Percentiles rank a stretch among this genome's conserved stretches.
These are phyloP conservation scores for Lactifluus volemus DNA, from an alignment of 768 basidiomycete genomes.

Conservation along the genomic window DNA sequence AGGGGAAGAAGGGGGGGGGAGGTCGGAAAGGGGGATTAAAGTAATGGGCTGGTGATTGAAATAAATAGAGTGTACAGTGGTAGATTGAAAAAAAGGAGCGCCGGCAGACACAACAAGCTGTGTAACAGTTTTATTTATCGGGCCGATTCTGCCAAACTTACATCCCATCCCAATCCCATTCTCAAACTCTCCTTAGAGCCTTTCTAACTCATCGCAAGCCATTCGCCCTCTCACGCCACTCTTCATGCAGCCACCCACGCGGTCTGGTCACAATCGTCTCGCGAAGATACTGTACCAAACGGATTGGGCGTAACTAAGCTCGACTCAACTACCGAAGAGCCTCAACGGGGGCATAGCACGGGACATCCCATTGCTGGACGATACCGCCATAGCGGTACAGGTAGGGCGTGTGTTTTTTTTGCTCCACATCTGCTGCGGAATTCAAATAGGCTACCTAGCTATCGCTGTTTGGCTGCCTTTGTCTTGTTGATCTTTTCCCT, in stretches of 20 bases:
- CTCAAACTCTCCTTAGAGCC: too few species aligned
- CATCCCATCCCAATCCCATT: too few species aligned
- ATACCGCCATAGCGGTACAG: background rate
- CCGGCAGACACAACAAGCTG: too few species aligned
- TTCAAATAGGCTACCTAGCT: background rate
- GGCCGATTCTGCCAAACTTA: too few species aligned
- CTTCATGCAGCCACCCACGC: background rate
- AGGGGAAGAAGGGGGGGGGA: background rate
- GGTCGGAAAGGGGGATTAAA: background rate
- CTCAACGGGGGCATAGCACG: background rate
- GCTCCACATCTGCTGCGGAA: background rate
- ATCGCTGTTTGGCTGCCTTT: conserved; percentile 32
- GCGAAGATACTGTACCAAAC: too few species aligned
- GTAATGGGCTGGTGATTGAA: background rate
- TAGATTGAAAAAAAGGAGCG: background rate
- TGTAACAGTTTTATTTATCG: too few species aligned
- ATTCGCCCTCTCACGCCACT: background rate
- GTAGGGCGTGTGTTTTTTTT: background rate
- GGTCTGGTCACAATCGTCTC: too few species aligned
- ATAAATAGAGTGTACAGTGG: background rate
- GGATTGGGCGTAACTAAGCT: too few species aligned
- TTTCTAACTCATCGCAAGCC: background rate
- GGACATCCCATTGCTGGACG: background rate
- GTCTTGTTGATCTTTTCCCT: conserved; percentile 75
- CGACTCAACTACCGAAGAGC: too few species aligned